Conservation (phyloP, 768 basidiomycete species). For the Tylopilus balloui region DNA sequence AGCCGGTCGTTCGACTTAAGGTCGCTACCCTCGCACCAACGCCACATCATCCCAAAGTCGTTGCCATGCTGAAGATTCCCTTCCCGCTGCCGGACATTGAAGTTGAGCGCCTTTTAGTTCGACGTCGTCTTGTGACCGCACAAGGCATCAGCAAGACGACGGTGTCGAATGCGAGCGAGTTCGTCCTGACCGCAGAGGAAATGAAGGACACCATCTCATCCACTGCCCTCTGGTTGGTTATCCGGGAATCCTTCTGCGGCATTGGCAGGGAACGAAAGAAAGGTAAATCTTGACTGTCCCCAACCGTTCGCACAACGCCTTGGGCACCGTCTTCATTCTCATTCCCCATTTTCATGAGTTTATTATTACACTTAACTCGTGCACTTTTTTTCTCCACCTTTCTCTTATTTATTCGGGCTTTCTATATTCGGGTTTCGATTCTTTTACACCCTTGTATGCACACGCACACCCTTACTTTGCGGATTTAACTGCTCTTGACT, state of each 20-base stretch:
- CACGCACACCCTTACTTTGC: background rate
- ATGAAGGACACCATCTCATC: constrained; percentile 89
- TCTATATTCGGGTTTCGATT: constrained; percentile 10
- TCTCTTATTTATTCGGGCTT: constrained; percentile 16
- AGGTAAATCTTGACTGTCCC: constrained; percentile 52
- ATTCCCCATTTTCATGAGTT: constrained; percentile 16
- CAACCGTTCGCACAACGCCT: background rate
- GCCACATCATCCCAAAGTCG: constrained; percentile 94
- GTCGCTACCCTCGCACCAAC: constrained; percentile 86
- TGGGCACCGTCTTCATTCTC: background rate
- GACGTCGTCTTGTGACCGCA: constrained; percentile 42
- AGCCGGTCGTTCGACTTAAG: constrained; percentile 42
- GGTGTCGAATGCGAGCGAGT: constrained; percentile 20
- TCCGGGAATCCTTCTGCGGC: constrained; percentile 89
- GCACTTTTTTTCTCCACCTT: constrained; percentile 5
- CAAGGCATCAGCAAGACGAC: constrained; percentile 27
- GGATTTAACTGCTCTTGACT: constrained; percentile 10
- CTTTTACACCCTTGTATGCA: background rate
- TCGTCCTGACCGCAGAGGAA: constrained; percentile 81
- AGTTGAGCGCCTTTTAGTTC: constrained; percentile 53
- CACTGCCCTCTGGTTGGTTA: constrained; percentile 87
- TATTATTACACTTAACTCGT: constrained; percentile 7
- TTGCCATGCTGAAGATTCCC: constrained; percentile 86
- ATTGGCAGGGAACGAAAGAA: constrained; percentile 75
- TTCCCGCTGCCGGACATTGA: constrained; percentile 83